Evolutionary conservation across 2,329 filamentous ascomycete genomes (phyloP), one percentile per base, ranked within the genome.

Genomic region (Tolypocladium nubicola): DNA sequence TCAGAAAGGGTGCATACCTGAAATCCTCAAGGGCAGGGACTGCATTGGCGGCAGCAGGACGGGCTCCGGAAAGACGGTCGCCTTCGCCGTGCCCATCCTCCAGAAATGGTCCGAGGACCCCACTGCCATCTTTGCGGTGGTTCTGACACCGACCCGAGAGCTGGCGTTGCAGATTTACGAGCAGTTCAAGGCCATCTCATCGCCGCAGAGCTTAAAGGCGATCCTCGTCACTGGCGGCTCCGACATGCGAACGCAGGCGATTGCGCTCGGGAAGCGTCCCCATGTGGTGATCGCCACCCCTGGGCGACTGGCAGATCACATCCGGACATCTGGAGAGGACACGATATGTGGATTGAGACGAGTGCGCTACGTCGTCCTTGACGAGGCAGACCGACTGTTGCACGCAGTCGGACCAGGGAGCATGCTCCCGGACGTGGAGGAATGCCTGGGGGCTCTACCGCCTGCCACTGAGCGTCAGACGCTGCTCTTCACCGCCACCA

Each of bases 221-320:
- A 79, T 93, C 50, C 81, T 99, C n/a, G 81, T 99, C 47, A 97
- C 90, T 1, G 94, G 94, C 54, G 94, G 94, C 41, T 84, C 88
- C 37, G 93, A 99, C 69, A 97, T 97, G 90, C 84, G 90, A 54
- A 76, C 86, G 16, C 94, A 99, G 73, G 93, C 94, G 10, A 87
- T 96, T 61, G 88, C 87, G 19, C 81, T 99, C 21, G 84, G 88
- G 1, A 82, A 87, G 62, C 80, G 90, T 49, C 94, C 94, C 2
- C 94, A 99, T 68, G 77, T 99, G 55, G 88, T 99, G 50, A 94
- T 99, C 68, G 92, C 94, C 30, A 99, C 94, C 0, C 94, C 94
- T 3, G 92, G 94, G 21, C 84, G 94, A 47, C 79, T 99, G 26
- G 94, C 94, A 21, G 93, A 99, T 70, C 94, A 99, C 70, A 92